Percentiles rank a stretch among this genome's conserved stretches.
Conservation (phyloP, 2,329 filamentous ascomycete genomes). For the Verticillium tricorpus region DNA sequence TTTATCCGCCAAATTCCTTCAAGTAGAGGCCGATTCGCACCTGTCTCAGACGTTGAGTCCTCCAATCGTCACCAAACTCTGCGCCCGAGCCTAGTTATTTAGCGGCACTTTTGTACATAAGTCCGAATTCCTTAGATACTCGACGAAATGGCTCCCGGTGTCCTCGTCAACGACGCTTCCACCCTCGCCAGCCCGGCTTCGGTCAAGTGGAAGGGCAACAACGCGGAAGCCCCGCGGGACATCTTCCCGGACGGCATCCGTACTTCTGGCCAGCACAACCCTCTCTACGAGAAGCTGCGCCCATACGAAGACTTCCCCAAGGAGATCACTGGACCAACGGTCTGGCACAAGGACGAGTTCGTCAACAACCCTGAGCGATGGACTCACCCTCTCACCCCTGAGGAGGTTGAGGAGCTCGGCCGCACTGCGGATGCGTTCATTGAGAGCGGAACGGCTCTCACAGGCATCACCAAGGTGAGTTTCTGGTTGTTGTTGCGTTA, state of each 20-base stretch:
- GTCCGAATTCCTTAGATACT: neutral
- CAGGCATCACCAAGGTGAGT: slow-evolving; percentile 49
- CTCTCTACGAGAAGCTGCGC: slow-evolving; percentile 59
- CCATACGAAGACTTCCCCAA: slow-evolving; percentile 68
- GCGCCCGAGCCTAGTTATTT: neutral
- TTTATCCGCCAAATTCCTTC: neutral
- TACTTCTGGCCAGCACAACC: slow-evolving; percentile 66
- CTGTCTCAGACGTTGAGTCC: neutral
- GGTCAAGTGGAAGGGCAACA: slow-evolving; percentile 18
- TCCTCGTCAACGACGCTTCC: slow-evolving; percentile 13
- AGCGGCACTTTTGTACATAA: neutral
- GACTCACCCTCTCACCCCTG: slow-evolving; percentile 64
- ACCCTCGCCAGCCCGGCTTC: slow-evolving; percentile 2
- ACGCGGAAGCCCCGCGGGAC: slow-evolving; percentile 26
- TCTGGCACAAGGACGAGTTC: slow-evolving; percentile 67
- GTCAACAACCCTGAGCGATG: slow-evolving; percentile 60
- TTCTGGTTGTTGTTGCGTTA: no score
- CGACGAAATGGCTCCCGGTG: slow-evolving; percentile 14
- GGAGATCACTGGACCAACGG: slow-evolving; percentile 65
- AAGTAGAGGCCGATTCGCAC: neutral
- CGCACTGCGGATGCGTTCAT: slow-evolving; percentile 66
- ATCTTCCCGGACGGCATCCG: slow-evolving; percentile 44
- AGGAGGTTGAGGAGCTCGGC: slow-evolving; percentile 65
- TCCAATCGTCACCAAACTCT: neutral
- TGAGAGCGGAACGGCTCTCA: slow-evolving; percentile 58